Evolutionary conservation across 2,329 filamentous ascomycete genomes (phyloP).

Genomic region (Pseudogymnoascus pannorum): DNA sequence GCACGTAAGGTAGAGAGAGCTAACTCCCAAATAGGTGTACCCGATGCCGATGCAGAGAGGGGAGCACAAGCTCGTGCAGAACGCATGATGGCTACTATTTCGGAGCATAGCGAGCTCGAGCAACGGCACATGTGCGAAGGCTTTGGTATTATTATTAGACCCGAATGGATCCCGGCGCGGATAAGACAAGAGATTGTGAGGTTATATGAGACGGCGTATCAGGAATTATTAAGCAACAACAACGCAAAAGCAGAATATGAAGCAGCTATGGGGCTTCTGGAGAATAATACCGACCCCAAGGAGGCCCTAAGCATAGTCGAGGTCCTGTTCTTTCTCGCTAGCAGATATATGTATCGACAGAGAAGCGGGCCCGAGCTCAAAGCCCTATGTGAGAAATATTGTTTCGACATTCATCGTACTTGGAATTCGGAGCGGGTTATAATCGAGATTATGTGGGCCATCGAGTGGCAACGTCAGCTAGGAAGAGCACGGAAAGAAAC

Average conservation of each 20-base stretch:
- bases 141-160: not conserved
- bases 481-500: not conserved
- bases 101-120: not conserved
- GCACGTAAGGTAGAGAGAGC: not conserved
- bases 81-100: not conserved
- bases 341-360: slow-evolving; percentile 1
- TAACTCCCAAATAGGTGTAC: not conserved
- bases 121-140: not conserved
- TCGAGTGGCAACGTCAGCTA: not conserved
- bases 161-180: not conserved
- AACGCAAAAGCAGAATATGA: not conserved
- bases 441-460: not conserved
- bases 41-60: not conserved
- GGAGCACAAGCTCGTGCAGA: not conserved
- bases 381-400: not conserved
- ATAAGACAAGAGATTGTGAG: not conserved
- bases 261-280: not conserved
- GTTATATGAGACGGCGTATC: slow-evolving; percentile 3
- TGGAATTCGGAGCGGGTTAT: not conserved
- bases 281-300: not conserved
- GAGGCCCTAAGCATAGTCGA: not conserved
- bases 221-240: not conserved
- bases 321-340: not conserved
- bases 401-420: not conserved
- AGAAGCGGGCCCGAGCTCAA: not conserved